Evolutionary conservation across 164 flowering plant species (phyloP).

Genomic region (Stephania yunnanensis): DNA sequence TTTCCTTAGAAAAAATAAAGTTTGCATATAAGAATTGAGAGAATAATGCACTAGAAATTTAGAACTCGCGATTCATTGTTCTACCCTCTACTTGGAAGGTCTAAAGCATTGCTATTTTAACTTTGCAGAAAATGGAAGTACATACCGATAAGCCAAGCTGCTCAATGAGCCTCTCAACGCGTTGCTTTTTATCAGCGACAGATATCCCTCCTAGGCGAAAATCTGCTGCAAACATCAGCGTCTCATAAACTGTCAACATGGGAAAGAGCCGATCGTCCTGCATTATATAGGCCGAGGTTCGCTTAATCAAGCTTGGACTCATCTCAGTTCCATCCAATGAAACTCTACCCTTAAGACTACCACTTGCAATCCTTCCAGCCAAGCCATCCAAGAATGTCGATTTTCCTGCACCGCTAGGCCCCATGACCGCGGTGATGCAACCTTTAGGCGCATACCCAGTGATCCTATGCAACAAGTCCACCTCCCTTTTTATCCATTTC

Average conservation of each 20-base stretch:
- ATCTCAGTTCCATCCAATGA: constrained; percentile 43
- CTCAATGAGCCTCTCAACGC: constrained; percentile 59
- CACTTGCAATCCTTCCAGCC: constrained; percentile 69
- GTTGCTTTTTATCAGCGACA: constrained; percentile 35
- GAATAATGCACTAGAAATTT: no score
- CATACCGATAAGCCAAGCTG: constrained; percentile 66
- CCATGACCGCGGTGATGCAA: constrained; percentile 64
- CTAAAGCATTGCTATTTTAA: background rate
- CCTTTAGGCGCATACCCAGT: constrained; percentile 74
- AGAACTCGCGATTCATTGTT: no score
- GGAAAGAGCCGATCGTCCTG: constrained; percentile 75
- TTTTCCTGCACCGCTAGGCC: constrained; percentile 78
- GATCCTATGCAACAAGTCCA: constrained; percentile 47
- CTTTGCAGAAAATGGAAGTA: background rate
- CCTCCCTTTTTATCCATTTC: constrained; percentile 46
- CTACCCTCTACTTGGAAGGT: no score
- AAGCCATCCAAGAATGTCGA: constrained; percentile 63
- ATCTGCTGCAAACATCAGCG: constrained; percentile 72
- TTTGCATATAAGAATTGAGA: no score
- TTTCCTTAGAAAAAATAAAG: no score
- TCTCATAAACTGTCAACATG: constrained; percentile 69
- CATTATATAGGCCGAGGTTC: constrained; percentile 72
- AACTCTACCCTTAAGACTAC: constrained; percentile 58
- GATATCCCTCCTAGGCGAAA: constrained; percentile 49
- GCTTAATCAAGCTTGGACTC: constrained; percentile 54